Conservation (phyloP, 108 stramenopile genomes). For the Fragilariopsis cylindrus region DNA sequence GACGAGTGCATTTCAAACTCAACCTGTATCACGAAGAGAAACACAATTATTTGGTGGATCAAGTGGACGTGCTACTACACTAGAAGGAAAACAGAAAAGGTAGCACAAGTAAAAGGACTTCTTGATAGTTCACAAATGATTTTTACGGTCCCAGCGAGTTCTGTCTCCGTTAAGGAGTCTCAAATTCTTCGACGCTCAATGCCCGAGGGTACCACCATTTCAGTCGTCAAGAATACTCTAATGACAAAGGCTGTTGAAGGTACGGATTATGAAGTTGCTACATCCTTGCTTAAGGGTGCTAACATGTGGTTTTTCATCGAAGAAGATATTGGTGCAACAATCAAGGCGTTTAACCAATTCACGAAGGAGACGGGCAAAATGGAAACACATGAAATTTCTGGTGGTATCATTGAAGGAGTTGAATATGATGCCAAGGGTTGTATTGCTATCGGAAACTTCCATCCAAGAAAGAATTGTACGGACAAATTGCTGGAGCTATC, state of each 20-base stretch:
- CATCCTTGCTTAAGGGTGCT: constrained; percentile 65
- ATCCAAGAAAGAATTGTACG: constrained; percentile 88
- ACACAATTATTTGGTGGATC: constrained; percentile 58
- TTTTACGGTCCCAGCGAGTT: constrained; percentile 74
- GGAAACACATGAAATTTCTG: constrained; percentile 69
- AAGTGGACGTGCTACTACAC: constrained; percentile 65
- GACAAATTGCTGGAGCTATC: constrained; percentile 86
- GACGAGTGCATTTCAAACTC: constrained; percentile 27
- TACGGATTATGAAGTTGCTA: constrained; percentile 64
- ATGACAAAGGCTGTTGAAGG: constrained; percentile 87
- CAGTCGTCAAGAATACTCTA: constrained; percentile 91
- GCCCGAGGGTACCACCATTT: constrained; percentile 81
- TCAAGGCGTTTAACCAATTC: constrained; percentile 82
- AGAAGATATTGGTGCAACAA: constrained; percentile 83
- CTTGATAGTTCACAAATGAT: constrained; percentile 82
- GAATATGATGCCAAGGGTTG: constrained; percentile 78
- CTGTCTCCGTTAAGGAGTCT: constrained; percentile 66
- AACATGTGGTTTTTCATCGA: constrained; percentile 97
- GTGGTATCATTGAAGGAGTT: constrained; percentile 85
- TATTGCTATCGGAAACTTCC: constrained; percentile 86
- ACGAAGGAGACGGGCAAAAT: constrained; percentile 66
- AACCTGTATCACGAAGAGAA: background rate
- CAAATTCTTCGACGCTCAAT: constrained; percentile 75
- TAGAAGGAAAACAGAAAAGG: constrained; percentile 67
- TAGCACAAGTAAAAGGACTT: constrained; percentile 64